Evolutionary conservation across 768 basidiomycete genomes (phyloP), one percentile per base, ranked within the genome.

Genomic region (Leccinum arenicola): DNA sequence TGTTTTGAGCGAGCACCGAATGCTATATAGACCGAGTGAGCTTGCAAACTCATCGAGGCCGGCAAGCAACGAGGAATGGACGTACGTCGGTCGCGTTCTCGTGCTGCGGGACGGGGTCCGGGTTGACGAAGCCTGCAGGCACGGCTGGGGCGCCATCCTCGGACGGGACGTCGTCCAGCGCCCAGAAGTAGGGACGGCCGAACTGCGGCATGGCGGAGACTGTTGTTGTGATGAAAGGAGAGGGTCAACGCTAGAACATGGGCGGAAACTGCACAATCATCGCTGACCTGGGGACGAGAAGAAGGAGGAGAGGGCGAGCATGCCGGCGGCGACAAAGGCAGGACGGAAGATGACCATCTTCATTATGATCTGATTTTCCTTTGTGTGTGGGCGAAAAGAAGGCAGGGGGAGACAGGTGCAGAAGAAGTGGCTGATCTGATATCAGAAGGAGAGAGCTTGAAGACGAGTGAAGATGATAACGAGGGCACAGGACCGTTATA

Each of bases 301-400:
- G 25, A 57, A 6, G 56, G 58, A 64, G 23, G 66, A 40, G 5
- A 66, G 29, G 15, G 56, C 19, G 5, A 64, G 8, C 2, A 47
- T n/a, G 3, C 55, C n/a, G 14, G 40, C 40, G 4, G 40, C 40
- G 51, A 72, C 36, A 48, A 63, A 64, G 29, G 58, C 52, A 14
- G 69, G 59, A 7, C 69, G 70, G 51, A 68, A 68, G 50, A 66
- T 54, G 35, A 61, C 11, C 64, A 72, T 63, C 48, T 61, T 61
- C 60, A 65, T 68, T 45, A 40, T n/a, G 0, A 40, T n/a, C 58
- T 21, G n/a, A 17, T 47, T 47, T 21, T 19, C 53, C 23, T 11
- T 29, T 14, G 6, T n/a, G 47, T 23, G 43, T 29, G 8, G 51
- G 23, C 17, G n/a, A 23, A 56, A 59, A 1, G 56, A 57, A 54